Base-by-base conservation (phyloP, 208 protist species). In the Acanthamoeba castellanii region DNA sequence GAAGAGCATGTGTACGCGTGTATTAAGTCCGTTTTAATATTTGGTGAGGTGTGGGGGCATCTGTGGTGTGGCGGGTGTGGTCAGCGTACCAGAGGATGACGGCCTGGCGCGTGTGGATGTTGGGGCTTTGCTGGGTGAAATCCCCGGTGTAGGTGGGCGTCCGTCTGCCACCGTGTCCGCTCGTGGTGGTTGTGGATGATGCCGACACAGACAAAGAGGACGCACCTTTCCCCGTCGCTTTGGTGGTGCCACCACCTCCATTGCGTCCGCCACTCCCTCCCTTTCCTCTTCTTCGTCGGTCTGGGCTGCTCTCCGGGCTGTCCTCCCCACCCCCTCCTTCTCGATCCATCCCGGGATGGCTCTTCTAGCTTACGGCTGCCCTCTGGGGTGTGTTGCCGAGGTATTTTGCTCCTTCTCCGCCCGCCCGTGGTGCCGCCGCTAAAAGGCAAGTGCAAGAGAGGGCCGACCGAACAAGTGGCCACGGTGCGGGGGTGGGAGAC, bases 71-170 rank as follows among this genome's bases (percentile, higher is more conserved):
- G n/a, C n/a, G n/a, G n/a, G n/a, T n/a, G n/a, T n/a, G 55, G 13
- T 13, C 8, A 7, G 7, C 32, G n/a, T 52, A 82, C 74, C 74
- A 82, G 2, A 50, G 37, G 37, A 82, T 50, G 20, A 82, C 74
- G 7, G 32, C 74, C 74, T 82, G 74, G 3, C 74, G 74, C 2
- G 37, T 14, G 20, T 82, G 74, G 8, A 82, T 34, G 74, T 82
- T 82, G 42, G 74, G 74, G 37, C 74, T 82, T 34, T 82, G 74
- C 20, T 82, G 74, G 11, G 74, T 82, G 74, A 82, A 82, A 14
- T 82, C 74, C 9, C n/a, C 37, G 3, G 74, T 82, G 74, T 82
- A 82, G 74, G 74, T 82, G 74, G 74, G 74, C 9, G 6, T 25
- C 8, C 22, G 74, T 42, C 37, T 34, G 37, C 74, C 27, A 7